Conservation (phyloP, 371 early-diverging fungal genomes). For the Lichtheimia hyalospora region DNA sequence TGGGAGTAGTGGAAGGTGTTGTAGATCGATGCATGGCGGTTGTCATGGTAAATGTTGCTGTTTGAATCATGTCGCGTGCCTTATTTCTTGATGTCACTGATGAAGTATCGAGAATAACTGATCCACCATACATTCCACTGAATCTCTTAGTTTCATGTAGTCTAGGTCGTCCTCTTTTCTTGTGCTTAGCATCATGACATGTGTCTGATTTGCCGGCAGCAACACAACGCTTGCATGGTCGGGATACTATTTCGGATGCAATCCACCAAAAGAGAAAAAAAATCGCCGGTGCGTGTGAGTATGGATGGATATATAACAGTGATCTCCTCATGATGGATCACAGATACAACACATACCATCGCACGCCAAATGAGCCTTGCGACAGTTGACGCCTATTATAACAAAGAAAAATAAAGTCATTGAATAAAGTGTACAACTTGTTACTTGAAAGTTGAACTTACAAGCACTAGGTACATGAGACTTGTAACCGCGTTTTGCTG, state of each 20-base stretch:
- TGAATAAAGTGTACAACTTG: background rate
- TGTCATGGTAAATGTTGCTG: constrained; percentile 8
- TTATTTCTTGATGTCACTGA: background rate
- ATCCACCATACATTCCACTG: background rate
- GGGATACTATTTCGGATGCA: constrained; percentile 31
- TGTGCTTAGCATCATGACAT: constrained; percentile 70
- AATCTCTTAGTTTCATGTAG: constrained; percentile 38
- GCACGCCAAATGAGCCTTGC: constrained; percentile 70
- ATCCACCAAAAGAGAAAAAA: constrained; percentile 29
- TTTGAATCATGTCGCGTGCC: constrained; percentile 8
- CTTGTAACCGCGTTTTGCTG: constrained; percentile 18
- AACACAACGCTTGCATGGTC: constrained; percentile 70
- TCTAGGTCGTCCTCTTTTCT: constrained; percentile 72
- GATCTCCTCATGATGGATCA: too few relatives aligned
- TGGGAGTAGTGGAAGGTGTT: constrained; percentile 6
- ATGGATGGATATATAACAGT: too few relatives aligned
- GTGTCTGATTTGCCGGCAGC: constrained; percentile 61
- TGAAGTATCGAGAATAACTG: background rate
- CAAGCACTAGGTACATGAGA: constrained; percentile 19
- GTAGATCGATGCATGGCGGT: background rate
- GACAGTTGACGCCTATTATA: constrained; percentile 61
- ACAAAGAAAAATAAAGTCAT: background rate
- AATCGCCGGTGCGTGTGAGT: constrained; percentile 3
- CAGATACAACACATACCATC: constrained; percentile 29
- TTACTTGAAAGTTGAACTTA: constrained; percentile 5